Base-by-base conservation (phyloP, 2,329 filamentous ascomycete species). In the Diaporthe vaccinii region DNA sequence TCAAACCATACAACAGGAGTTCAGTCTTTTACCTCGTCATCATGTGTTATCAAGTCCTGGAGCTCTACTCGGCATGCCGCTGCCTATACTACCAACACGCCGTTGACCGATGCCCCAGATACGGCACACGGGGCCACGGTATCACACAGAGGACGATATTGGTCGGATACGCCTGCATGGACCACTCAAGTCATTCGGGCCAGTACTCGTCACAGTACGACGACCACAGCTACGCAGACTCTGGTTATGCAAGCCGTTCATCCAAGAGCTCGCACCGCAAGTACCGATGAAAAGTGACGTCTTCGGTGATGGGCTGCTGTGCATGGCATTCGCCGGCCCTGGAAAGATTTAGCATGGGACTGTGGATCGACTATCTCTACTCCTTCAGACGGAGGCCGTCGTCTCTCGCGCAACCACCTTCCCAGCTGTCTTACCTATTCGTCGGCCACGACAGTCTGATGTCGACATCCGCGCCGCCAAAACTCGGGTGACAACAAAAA, bases 21-120 rank as follows among this genome's bases (percentile, higher is more conserved):
- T 80, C 78, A 68, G 58, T 46, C 74, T 69, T 75, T 75, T 78
- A 68, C 57, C 46, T 46, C 49, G 67, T 81, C 83, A 88, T 78
- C 77, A 98, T 98, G 95, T 98, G 95, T 82, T 96, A 95, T 82
- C 94, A 96, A 85, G 86, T 98, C 77, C 88, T 96, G 80, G 95
- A 98, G 84, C 89, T 94, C 75, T 98, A 95, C 87, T 92, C 95
- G 73, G 94, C 93, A 74, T 98, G 95, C 89, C 91, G 92, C 78
- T 98, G 95, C 85, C 89, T 96, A 79, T 97, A 98, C 88, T 95
- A 96, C 87, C 90, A 93, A 81, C 96, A 98, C 83, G 92, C 94
- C 65, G 89, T 98, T 80, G 95, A 98, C 81, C 93, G 94, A 76
- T 98, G 95, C 82, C 88, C 91, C 67, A 88, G 91, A 49, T 95